phyloP scores from a whole-genome alignment of 305 asterid species.

The Stenogyne calaminthoides region DNA sequence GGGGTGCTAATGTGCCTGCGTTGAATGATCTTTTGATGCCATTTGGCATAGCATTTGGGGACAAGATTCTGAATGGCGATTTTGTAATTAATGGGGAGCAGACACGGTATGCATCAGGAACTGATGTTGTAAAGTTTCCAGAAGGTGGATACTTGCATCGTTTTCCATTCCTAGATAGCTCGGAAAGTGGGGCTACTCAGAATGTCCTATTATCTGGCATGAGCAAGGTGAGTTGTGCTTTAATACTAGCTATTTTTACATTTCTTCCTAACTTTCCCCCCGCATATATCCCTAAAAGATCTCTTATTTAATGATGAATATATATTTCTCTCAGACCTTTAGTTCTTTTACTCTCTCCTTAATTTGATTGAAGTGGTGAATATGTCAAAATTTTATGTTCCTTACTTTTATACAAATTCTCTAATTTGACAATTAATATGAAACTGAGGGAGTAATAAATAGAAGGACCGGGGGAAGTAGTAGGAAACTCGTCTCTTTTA shows the following conservation, averaged over 20 bases:
- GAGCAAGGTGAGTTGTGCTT: conserved; percentile 63
- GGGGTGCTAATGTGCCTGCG: conserved; percentile 97
- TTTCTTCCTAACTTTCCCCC: too few species aligned
- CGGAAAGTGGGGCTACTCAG: conserved; percentile 97
- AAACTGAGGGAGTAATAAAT: neutral
- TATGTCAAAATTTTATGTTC: too few species aligned
- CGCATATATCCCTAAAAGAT: too few species aligned
- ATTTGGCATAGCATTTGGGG: conserved; percentile 95
- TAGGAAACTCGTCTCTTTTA: neutral
- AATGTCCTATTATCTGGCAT: conserved; percentile 82
- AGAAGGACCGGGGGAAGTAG: neutral
- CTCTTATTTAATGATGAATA: too few species aligned
- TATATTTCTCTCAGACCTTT: too few species aligned
- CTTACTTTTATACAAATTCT: too few species aligned
- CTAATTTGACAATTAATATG: too few species aligned
- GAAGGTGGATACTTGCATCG: conserved; percentile 93
- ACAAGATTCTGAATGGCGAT: conserved; percentile 94
- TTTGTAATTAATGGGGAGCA: conserved; percentile 89
- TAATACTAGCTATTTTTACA: too few species aligned
- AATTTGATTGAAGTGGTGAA: too few species aligned
- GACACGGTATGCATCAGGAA: conserved; percentile 95
- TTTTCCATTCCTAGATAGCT: conserved; percentile 93
- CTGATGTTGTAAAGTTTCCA: conserved; percentile 89
- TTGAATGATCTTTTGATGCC: conserved; percentile 91
- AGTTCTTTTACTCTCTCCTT: too few species aligned